Base-by-base conservation (phyloP, 495 filamentous ascomycete genomes). In the Xylaria longipes region DNA sequence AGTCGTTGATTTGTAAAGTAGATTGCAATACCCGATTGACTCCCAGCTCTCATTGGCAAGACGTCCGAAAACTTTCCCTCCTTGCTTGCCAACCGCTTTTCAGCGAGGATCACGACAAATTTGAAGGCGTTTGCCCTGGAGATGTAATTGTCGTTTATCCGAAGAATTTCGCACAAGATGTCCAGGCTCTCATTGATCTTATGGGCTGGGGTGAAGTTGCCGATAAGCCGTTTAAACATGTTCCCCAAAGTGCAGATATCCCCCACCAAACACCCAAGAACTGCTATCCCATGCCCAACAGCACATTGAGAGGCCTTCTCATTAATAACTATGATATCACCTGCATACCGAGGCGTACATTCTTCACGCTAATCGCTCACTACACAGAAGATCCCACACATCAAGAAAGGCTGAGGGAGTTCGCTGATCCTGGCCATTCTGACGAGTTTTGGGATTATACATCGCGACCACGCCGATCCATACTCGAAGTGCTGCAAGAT, bases 361-460 rank as follows among this genome's bases (percentile, higher is more conserved):
- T 99, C 84, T 95, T 99, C 75, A 79, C 89, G 1, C 78, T 88
- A 2, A 88, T 97, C 57, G 87, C 91, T 9, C 88, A 92, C 77
- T 93, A 93, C 65, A 92, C 94, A 5, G 74, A 80, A 0, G 89
- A 97, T 79, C 78, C 82, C 25, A 87, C 86, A 67, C 95, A 98
- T 66, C 89, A 89, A 73, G 93, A 97, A 63, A 90, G 95, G 12
- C 87, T 99, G 0, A 74, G 87, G 2, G 95, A 98, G 73, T 97
- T 99, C 72, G 89, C 90, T 0, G 86, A 91, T 66, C 88, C 92
- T 0, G 85, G 91, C 22, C 92, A 91, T 77, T 86, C 93, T 12
- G 94, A 98, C 74, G 97, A 99, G 71, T 89, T 97, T 22, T 97
- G 92, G 83, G 97, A 99, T 78, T 99, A 98, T 79, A 95, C 95